Evolutionary conservation across 441 rosid species (phyloP), one percentile per base, ranked within the genome.

Genomic region (Erysimum cheiri): DNA sequence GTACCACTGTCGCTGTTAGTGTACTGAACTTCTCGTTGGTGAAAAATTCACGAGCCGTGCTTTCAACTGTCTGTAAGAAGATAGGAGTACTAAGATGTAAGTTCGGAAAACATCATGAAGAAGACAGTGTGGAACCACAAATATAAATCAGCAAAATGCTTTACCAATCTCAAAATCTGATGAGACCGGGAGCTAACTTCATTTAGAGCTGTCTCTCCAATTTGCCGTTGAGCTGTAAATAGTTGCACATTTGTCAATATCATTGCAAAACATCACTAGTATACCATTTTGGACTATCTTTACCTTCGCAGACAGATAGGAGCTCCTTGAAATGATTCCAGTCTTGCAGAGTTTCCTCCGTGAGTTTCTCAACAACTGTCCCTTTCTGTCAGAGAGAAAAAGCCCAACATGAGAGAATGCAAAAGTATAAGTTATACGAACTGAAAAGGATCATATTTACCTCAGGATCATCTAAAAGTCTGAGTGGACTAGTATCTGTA

Each of bases 131-230:
- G 10, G 26, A 77, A 61, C 60, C 46, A 41, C 62, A 31, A 19
- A 59, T 54, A n/a, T 24, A 37, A 65, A 81, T 60, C 59, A 73
- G 39, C 50, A 56, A 60, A 8, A 55, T 60, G 40, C 58, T 58
- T 29, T 86, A 96, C 99, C 94, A 96, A 70, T 84, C 90, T 88
- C 77, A 91, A 77, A 76, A 93, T 91, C 85, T 96, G 98, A 82
- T 95, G 98, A 72, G 99, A 95, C 79, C 98, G 85, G 54, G 96
- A 95, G 81, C 99, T 92, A 71, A 91, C 81, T 79, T 89, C 97
- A 57, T 96, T 96, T 67, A 96, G 80, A 74, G 88, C 85, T 64
- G 98, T 96, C 80, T 89, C 98, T 53, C 97, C 98, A 59, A 88
- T 87, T 70, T 91, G 90, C 63, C 98, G 83, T 82, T 96, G 97